Base-by-base conservation (phyloP, 495 filamentous ascomycete genomes). In the Talaromyces liani region DNA sequence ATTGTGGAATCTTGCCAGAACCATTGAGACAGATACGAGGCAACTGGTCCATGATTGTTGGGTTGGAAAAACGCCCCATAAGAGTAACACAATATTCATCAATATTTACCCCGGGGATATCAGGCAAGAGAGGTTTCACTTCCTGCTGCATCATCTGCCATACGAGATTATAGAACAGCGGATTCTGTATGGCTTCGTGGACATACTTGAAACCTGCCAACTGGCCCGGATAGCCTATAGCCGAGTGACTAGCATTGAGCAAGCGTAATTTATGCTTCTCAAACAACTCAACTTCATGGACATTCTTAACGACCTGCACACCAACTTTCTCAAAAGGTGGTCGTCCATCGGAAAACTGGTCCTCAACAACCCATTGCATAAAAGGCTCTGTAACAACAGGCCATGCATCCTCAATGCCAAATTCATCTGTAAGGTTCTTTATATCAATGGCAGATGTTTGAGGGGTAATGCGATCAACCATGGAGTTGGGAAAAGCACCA, bases 71-170 rank as follows among this genome's bases (percentile, higher is more conserved):
- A 45, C 78, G 78, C 68, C 76, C 76, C 27, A 80, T 71, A 34
- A 80, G 72, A 0, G 78, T 80, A 29, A 70, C 61, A 69, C 75
- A 75, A 66, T 80, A 80, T 49, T 76, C 67, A 62, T 80, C 78
- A 60, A 80, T 74, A 63, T 78, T 56, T 63, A 79, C 76, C 57
- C 78, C 78, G 0, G 76, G 76, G 45, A 80, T 80, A 1, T 66
- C 67, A 4, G 78, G 77, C 31, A 80, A 65, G 14, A 73, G 71
- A 0, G 78, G 78, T 71, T 80, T 80, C 36, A 79, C 75, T 63
- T 81, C 78, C n/a, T 79, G 66, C 57, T 81, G 77, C 78, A 80
- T 80, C 72, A 78, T 76, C 63, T 81, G 75, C 73, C 72, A 75
- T 5, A 80, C 65, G 53, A 78, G 74, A 63, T 80, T 76, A 68